phyloP scores from a whole-genome alignment of 768 basidiomycete genomes.

The Tricholomella constricta region DNA sequence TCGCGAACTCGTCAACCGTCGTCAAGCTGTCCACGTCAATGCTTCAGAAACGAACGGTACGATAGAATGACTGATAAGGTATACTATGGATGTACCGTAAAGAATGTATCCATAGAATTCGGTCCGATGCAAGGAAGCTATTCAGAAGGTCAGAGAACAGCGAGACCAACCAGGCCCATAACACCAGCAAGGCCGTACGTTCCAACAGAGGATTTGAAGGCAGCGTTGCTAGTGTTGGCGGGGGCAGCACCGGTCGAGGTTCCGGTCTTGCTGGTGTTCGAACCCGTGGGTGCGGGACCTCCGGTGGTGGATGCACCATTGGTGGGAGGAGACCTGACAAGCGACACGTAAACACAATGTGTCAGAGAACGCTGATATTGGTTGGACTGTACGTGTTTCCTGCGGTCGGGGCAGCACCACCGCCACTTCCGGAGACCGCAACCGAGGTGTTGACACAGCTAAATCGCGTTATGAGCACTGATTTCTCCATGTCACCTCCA shows the following conservation, averaged over 20 bases:
- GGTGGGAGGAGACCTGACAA: neutral
- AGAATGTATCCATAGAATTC: slow-evolving; percentile 4
- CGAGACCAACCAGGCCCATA: slow-evolving; percentile 53
- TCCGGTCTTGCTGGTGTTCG: neutral
- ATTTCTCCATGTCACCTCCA: neutral
- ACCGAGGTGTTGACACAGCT: slow-evolving; percentile 23
- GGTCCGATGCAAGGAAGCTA: neutral
- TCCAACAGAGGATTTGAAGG: slow-evolving; percentile 28
- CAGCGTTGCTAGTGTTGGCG: slow-evolving; percentile 26
- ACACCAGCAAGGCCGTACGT: slow-evolving; percentile 48
- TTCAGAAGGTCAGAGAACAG: slow-evolving; percentile 38
- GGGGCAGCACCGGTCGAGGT: slow-evolving; percentile 11
- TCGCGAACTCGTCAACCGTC: neutral
- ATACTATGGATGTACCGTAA: neutral
- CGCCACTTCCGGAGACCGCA: slow-evolving; percentile 5
- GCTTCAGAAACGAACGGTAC: neutral
- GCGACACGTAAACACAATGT: neutral
- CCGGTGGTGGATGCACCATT: neutral
- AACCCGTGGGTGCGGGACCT: neutral
- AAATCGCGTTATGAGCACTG: neutral
- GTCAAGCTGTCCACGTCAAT: neutral
- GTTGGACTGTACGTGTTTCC: slow-evolving; percentile 14
- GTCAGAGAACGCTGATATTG: neutral
- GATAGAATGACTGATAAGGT: neutral
- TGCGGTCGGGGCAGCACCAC: slow-evolving; percentile 12